A percentile compares a stretch with the other conserved stretches of the same genome.
Conservation (phyloP, 257 asterid species). For the Pogostemon cablin region DNA sequence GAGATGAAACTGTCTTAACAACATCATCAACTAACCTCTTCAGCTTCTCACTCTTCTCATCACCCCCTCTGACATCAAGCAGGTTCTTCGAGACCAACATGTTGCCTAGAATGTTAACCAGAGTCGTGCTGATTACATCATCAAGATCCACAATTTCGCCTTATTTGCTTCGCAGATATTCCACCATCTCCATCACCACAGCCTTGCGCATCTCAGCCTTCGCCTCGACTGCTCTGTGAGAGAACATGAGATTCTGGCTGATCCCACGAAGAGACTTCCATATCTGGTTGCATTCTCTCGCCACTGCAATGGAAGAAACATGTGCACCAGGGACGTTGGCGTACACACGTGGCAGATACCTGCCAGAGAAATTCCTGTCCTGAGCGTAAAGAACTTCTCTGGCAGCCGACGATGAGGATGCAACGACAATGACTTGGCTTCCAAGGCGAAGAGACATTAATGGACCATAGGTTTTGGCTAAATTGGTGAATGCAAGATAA, state of each 20-base stretch:
- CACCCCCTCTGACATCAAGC: not conserved
- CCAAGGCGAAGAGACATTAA: slow-evolving; percentile 21
- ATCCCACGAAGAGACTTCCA: slow-evolving; percentile 12
- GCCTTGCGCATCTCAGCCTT: not conserved
- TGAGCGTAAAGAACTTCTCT: slow-evolving; percentile 4
- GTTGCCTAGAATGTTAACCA: too few species aligned
- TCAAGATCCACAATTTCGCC: not conserved
- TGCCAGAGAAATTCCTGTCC: slow-evolving; percentile 10
- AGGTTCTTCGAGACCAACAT: slow-evolving; percentile 8
- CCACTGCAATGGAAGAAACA: not conserved
- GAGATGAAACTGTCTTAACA: not conserved
- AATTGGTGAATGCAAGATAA: not conserved
- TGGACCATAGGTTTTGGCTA: slow-evolving; percentile 24
- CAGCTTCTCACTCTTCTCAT: not conserved
- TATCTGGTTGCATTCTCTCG: slow-evolving; percentile 11
- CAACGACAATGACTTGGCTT: slow-evolving; percentile 12
- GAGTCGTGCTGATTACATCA: not conserved
- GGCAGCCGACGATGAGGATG: slow-evolving; percentile 9
- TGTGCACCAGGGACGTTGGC: not conserved
- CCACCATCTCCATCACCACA: slow-evolving; percentile 14
- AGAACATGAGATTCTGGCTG: not conserved
- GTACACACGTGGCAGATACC: not conserved
- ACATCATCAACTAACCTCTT: not conserved
- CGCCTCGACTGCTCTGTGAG: not conserved
- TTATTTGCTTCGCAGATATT: not conserved